Evolutionary conservation across 176 grass and related monocot genomes (phyloP), one percentile per base, ranked within the genome.

Genomic region (Secale cereale): DNA sequence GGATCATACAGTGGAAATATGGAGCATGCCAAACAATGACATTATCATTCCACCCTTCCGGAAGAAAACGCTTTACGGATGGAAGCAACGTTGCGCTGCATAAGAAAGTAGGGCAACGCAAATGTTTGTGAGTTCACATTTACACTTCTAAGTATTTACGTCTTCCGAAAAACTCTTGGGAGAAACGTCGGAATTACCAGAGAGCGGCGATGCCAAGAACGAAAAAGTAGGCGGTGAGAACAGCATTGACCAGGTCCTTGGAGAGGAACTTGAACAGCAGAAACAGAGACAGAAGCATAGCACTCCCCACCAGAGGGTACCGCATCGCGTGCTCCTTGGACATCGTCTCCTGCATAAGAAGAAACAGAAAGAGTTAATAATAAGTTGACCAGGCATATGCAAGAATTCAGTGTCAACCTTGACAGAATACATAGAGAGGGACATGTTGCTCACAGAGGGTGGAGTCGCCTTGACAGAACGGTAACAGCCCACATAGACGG

Each of bases 271-370:
- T 98, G 81, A 96, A 95, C 12, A 96, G 86, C 28, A 98, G 89
- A 88, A 98, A 98, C 40, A 98, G 75, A 19, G 97, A 95, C 30
- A 98, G 73, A 28, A 98, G 93, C 93, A 98, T 92, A 20, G 93
- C 97, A 84, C 97, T 98, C 79, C 96, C 97, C 37, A 98, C 97
- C 71, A 98, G 71, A 48, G 97, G 97, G 79, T 95, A 98, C 3
- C 91, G 79, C 97, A 98, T 98, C 59, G 97, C 97, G 90, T 95
- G 97, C 76, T 95, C 97, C 39, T 91, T 94, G 41, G 97, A 98
- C 93, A 98, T 95, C 2, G 91, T 98, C 88, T 98, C 97, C 97
- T 98, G 50, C 70, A 81, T 62, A 85, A 70, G 17, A 67, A 65
- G 15, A 82, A 74, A 56, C 13, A 26, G 30, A 85, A 50, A 77